Percentiles rank a stretch among this genome's conserved stretches.
phyloP scores from a whole-genome alignment of 176 grass and related monocot species.

The Musa itinerans region DNA sequence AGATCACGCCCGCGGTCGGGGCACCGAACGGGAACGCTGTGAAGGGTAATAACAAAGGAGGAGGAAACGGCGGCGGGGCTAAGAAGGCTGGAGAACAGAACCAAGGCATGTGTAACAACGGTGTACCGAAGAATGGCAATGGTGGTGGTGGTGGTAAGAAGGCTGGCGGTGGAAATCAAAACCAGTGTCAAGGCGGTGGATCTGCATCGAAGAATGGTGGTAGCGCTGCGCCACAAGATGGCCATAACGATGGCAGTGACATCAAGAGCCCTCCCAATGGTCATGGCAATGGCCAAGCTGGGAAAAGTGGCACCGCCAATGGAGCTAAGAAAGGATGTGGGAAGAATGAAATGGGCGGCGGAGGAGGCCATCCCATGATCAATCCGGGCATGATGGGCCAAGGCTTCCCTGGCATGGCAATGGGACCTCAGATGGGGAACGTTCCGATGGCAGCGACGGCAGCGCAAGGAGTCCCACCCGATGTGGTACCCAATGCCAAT shows the following conservation, averaged over 20 bases:
- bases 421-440: conserved; percentile 28
- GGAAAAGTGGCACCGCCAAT: conserved; percentile 7
- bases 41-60: conserved; percentile 38
- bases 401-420: conserved; percentile 26
- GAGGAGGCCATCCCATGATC: conserved; percentile 30
- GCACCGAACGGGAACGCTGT: conserved; percentile 16
- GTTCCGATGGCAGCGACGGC: conserved; percentile 12
- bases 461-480: conserved; percentile 16
- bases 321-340: conserved; percentile 13
- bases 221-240: conserved; percentile 2
- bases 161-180: conserved; percentile 26
- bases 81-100: conserved; percentile 40
- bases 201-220: conserved; percentile 27
- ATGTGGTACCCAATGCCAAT: background rate
- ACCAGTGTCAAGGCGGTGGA: conserved; percentile 35
- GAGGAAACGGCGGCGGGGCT: conserved; percentile 23
- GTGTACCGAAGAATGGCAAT: conserved; percentile 27
- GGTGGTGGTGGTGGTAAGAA: conserved; percentile 37
- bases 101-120: conserved; percentile 26
- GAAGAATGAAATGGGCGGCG: conserved; percentile 26
- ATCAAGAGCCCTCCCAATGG: background rate
- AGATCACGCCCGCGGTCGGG: conserved; percentile 41
- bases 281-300: conserved; percentile 20
- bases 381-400: conserved; percentile 40
- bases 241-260: background rate